Conservation (phyloP, 2,329 filamentous ascomycete genomes). For the Colletotrichum plurivorum region DNA sequence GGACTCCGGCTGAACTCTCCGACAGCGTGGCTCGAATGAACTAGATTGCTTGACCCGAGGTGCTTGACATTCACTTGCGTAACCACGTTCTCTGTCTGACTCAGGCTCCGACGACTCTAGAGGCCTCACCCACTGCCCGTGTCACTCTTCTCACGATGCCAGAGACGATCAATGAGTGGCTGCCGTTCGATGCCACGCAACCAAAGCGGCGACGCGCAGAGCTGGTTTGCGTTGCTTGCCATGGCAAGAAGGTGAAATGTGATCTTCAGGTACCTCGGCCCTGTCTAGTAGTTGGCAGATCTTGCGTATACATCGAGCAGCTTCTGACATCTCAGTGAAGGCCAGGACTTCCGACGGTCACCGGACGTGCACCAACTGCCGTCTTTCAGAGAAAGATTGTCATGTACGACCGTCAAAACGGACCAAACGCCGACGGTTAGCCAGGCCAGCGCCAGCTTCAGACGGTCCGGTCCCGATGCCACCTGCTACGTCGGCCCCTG, state of each 20-base stretch:
- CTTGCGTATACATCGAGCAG: not conserved
- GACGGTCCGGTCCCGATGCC: not conserved
- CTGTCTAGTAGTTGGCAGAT: not conserved
- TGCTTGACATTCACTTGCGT: too few relatives aligned
- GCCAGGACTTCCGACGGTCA: slow-evolving; percentile 44
- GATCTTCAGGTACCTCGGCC: slow-evolving; percentile 46
- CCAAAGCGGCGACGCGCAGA: slow-evolving; percentile 52
- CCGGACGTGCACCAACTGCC: slow-evolving; percentile 48
- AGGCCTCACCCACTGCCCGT: too few relatives aligned
- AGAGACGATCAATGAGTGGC: slow-evolving; percentile 50
- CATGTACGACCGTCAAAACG: slow-evolving; percentile 48
- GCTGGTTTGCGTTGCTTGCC: slow-evolving; percentile 49
- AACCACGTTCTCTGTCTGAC: too few relatives aligned
- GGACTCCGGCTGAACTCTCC: too few relatives aligned
- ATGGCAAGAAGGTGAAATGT: slow-evolving; percentile 54
- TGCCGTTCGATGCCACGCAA: slow-evolving; percentile 49
- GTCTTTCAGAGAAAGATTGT: slow-evolving; percentile 45
- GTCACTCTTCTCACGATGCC: slow-evolving; percentile 43
- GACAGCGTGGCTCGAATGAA: too few relatives aligned
- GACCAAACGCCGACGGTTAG: slow-evolving; percentile 41
- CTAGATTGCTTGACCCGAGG: too few relatives aligned
- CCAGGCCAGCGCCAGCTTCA: not conserved
- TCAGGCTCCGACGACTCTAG: too few relatives aligned
- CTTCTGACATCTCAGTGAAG: slow-evolving; percentile 6
- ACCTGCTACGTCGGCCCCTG: slow-evolving; percentile 21